Base-by-base conservation (phyloP, 257 asterid genomes). In the Capsicum chinense region DNA sequence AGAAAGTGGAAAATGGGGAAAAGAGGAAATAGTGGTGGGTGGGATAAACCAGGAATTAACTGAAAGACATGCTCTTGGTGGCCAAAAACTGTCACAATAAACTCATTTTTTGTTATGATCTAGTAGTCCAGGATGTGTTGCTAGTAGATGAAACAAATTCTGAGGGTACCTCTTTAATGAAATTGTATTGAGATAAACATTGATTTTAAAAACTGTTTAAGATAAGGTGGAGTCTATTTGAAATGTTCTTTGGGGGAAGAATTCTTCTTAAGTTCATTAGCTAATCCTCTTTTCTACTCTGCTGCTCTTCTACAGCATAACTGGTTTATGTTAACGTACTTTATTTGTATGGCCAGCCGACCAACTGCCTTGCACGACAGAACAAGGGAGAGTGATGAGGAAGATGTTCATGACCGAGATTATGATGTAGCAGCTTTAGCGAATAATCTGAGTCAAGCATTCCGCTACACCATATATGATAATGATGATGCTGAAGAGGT, bases 371-470 rank as follows among this genome's bases (percentile, higher is more conserved):
- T 94, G 81, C 97, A 91, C 26, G 98, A 94, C 86, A 90, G 97
- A 88, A 87, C 88, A 68, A 91, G 97, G 91, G 99, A 95, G 82
- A 94, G 95, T 83, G 99, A 95, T 33, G 99, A 93, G 89, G 99
- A 94, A 79, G 99, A 93, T 88, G 88, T 83, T 82, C 98, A 93
- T 84, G 97, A 92, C 88, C 91, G 96, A 87, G 99, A 95, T 85
- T 95, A 93, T 93, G 99, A 95, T 83, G 97, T 94, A 33, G 93
- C 99, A 63, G 97, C 97, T 58, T 87, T 95, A 83, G 98, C 98
- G 44, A 93, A 95, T 93, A 92, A 93, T 87, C 90, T 95, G 79
- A 95, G 95, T 87, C 98, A 95, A 88, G 97, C 95, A 86, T 94
- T 93, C 91, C 91, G 94, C 90, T 95, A 94, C 88, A 89, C 88